Evolutionary conservation across 2,329 filamentous ascomycete genomes (phyloP).

Genomic region (Elsinoe ampelina): DNA sequence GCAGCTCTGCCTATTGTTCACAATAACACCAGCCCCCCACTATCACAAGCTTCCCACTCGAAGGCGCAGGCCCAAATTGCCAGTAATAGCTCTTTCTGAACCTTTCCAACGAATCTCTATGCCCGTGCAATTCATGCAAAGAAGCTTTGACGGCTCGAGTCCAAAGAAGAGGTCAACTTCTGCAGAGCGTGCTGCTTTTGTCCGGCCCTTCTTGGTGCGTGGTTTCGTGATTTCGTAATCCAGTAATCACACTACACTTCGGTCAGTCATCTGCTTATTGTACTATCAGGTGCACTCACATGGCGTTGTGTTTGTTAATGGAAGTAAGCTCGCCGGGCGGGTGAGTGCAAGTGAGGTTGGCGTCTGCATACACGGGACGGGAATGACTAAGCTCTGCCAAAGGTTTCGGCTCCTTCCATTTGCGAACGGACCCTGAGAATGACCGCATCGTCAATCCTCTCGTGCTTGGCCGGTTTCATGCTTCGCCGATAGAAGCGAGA

Average conservation of each 20-base stretch:
- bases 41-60: not conserved
- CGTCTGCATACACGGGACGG: not conserved
- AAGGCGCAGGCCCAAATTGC: not conserved
- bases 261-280: too few species aligned
- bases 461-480: not conserved
- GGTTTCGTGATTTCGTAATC: too few species aligned
- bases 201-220: too few species aligned
- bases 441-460: not conserved
- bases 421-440: conserved; percentile 1
- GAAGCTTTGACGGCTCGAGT: too few species aligned
- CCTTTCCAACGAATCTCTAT: too few species aligned
- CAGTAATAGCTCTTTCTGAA: not conserved
- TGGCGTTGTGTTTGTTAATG: not conserved
- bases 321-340: too few species aligned
- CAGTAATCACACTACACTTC: too few species aligned
- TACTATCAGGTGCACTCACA: not conserved
- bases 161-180: too few species aligned
- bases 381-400: not conserved
- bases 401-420: not conserved
- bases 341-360: not conserved
- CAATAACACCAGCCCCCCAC: not conserved
- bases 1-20: not conserved
- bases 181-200: too few species aligned
- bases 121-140: too few species aligned
- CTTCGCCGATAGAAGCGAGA: not conserved